phyloP scores from a whole-genome alignment of 2,329 filamentous ascomycete genomes.

The Didymella glomerata region DNA sequence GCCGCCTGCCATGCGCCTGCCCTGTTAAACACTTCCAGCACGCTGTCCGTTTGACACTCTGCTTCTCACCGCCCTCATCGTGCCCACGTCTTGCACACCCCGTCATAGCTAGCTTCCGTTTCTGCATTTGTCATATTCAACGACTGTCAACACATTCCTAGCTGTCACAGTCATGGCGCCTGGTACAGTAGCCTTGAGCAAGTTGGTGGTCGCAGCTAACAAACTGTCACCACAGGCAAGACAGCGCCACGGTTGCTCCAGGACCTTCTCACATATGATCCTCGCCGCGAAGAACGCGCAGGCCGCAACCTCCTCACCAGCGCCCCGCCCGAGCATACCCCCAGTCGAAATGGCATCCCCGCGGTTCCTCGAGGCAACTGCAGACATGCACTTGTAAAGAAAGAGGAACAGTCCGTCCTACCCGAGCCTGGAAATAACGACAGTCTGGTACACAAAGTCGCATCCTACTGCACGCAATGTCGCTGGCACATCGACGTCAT shows the following conservation, averaged over 20 bases:
- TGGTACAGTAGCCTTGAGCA: slow-evolving; percentile 27
- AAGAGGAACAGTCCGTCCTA: slow-evolving; percentile 63
- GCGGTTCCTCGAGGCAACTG: slow-evolving; percentile 58
- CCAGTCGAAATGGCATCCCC: slow-evolving; percentile 43
- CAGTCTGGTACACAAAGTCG: slow-evolving; percentile 61
- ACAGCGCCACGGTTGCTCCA: slow-evolving; percentile 60
- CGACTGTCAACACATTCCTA: slow-evolving; percentile 7
- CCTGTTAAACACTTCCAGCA: slow-evolving; percentile 25
- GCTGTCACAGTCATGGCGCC: slow-evolving; percentile 32
- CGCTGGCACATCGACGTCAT: slow-evolving; percentile 68
- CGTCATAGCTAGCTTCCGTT: slow-evolving; percentile 3
- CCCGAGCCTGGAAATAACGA: slow-evolving; percentile 54
- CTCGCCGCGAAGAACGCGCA: slow-evolving; percentile 54
- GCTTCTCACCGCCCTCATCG: slow-evolving; percentile 12
- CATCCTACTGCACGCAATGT: slow-evolving; percentile 69
- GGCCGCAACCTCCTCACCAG: slow-evolving; percentile 67
- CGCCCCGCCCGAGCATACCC: slow-evolving; percentile 62
- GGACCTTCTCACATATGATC: slow-evolving; percentile 63
- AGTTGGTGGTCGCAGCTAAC: slow-evolving; percentile 23
- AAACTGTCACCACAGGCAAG: slow-evolving; percentile 55
- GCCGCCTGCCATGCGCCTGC: slow-evolving; percentile 29
- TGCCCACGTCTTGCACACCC: slow-evolving; percentile 12
- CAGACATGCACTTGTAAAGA: slow-evolving; percentile 66
- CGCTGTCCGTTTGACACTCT: slow-evolving; percentile 20
- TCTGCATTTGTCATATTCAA: slow-evolving; percentile 2